These are phyloP conservation scores for Filobasidium uniguttulatum DNA, from an alignment of 1,284 basidiomycete genomes.

Conservation along the genomic window DNA sequence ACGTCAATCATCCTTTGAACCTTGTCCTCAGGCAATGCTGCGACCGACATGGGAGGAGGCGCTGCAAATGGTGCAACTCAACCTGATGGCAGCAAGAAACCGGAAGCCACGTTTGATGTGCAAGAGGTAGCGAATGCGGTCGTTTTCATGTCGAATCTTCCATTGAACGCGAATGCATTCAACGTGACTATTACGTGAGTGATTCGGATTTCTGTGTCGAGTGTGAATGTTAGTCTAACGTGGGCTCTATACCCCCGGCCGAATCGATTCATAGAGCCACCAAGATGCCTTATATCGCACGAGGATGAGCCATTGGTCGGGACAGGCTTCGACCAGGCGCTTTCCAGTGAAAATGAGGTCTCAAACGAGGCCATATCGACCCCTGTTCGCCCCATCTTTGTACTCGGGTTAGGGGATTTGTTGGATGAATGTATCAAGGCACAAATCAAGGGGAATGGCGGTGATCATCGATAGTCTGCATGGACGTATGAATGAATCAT, in stretches of 20 bases:
- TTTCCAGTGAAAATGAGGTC: too few species aligned
- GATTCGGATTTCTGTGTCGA: neutral
- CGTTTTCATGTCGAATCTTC: conserved; percentile 55
- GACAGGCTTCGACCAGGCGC: too few species aligned
- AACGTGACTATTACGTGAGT: conserved; percentile 59
- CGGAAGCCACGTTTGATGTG: conserved; percentile 54
- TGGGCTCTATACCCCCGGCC: neutral
- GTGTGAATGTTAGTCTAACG: neutral
- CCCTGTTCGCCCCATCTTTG: too few species aligned
- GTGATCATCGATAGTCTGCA: too few species aligned
- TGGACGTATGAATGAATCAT: too few species aligned
- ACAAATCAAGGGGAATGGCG: too few species aligned
- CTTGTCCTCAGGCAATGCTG: conserved; percentile 48
- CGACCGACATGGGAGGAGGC: conserved; percentile 46
- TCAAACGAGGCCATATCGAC: too few species aligned
- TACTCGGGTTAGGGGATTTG: too few species aligned
- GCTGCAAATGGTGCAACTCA: conserved; percentile 46
- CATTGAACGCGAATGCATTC: conserved; percentile 54
- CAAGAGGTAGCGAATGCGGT: conserved; percentile 56
- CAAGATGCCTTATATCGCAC: conserved; percentile 48
- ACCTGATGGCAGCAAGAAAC: conserved; percentile 48
- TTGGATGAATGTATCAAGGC: too few species aligned
- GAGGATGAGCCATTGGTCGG: too few species aligned
- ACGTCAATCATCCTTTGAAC: neutral
- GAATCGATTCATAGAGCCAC: conserved; percentile 41